phyloP scores from a whole-genome alignment of 495 filamentous ascomycete species.

The Cenococcum geophilum region DNA sequence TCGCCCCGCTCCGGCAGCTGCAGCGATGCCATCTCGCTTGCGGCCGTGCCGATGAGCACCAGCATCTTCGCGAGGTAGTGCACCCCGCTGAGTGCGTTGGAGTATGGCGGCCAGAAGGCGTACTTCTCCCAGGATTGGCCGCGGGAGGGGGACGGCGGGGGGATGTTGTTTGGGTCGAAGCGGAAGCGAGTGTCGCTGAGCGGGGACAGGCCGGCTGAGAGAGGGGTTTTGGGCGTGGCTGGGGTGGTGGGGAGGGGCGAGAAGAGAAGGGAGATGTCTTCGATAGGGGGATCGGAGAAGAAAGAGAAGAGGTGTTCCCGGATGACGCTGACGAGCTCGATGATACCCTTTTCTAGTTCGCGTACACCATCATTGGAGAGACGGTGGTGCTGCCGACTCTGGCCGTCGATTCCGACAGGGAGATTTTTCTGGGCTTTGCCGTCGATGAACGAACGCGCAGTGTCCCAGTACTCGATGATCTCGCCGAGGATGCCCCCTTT shows the following conservation, averaged over 20 bases:
- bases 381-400: conserved; percentile 77
- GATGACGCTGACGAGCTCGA: conserved; percentile 75
- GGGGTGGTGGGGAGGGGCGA: conserved; percentile 71
- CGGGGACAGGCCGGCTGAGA: conserved; percentile 44
- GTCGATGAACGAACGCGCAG: conserved; percentile 80
- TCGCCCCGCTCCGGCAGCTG: conserved; percentile 56
- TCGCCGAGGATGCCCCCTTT: conserved; percentile 77
- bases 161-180: conserved; percentile 67
- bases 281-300: conserved; percentile 82
- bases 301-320: conserved; percentile 70
- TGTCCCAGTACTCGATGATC: conserved; percentile 89
- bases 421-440: conserved; percentile 75
- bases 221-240: conserved; percentile 63
- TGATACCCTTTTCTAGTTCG: conserved; percentile 68
- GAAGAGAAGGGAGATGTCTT: conserved; percentile 79
- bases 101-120: conserved; percentile 92
- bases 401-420: conserved; percentile 76
- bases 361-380: conserved; percentile 62
- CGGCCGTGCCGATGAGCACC: conserved; percentile 71
- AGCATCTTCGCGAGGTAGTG: conserved; percentile 80
- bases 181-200: conserved; percentile 62
- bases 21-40: conserved; percentile 77
- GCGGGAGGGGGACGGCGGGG: conserved; percentile 65
- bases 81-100: conserved; percentile 81
- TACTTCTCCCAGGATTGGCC: conserved; percentile 89